Percentiles rank a stretch among this genome's conserved stretches.
phyloP scores from a whole-genome alignment of 2,329 filamentous ascomycete species.

The Aplosporella prunicola region DNA sequence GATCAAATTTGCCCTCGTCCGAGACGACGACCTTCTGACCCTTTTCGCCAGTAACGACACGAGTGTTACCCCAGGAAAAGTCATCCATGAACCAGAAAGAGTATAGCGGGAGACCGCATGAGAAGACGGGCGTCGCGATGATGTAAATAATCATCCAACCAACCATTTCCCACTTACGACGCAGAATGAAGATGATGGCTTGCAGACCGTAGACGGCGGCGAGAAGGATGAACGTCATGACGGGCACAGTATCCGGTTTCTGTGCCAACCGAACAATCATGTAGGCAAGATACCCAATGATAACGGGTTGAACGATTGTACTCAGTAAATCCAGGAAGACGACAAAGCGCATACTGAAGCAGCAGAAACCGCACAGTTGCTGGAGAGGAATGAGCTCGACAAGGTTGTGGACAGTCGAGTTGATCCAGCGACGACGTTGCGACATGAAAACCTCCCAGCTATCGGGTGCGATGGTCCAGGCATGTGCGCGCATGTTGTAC shows the following conservation, averaged over 20 bases:
- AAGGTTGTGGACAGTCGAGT: constrained; percentile 96
- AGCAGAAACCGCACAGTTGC: constrained; percentile 98
- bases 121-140: constrained; percentile 81
- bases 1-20: constrained; percentile 97
- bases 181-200: constrained; percentile 90
- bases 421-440: constrained; percentile 98
- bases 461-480: constrained; percentile 95
- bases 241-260: constrained; percentile 60
- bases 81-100: constrained; percentile 99
- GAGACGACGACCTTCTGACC: constrained; percentile 88
- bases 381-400: constrained; percentile 88
- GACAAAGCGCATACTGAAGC: constrained; percentile 98
- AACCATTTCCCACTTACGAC: constrained; percentile 98
- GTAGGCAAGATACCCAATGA: constrained; percentile 80
- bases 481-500: constrained; percentile 84
- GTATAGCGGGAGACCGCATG: constrained; percentile 81
- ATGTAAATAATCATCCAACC: constrained; percentile 99
- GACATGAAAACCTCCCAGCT: constrained; percentile 92
- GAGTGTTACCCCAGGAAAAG: constrained; percentile 98
- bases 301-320: constrained; percentile 86
- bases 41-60: constrained; percentile 88
- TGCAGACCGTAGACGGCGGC: constrained; percentile 96
- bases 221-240: constrained; percentile 82
- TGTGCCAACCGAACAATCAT: constrained; percentile 45
- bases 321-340: constrained; percentile 90